Percentiles rank a stretch among this genome's conserved stretches.
Conservation (phyloP, 1,139 yeast species). For the Pichia sorboxylosa region DNA sequence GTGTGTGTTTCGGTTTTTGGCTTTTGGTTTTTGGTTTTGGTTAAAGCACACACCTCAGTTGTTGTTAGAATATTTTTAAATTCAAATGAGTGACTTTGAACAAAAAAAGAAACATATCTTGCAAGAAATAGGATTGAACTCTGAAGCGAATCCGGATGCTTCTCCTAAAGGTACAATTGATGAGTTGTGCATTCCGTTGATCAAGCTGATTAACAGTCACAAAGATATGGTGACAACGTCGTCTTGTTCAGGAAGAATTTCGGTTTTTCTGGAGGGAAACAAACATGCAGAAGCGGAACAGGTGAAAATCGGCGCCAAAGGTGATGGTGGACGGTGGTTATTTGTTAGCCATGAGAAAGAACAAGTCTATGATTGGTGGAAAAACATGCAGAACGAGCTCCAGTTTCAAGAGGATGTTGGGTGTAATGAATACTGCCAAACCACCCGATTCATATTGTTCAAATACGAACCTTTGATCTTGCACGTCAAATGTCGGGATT, state of each 20-base stretch:
- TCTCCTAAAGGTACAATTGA: constrained; percentile 85
- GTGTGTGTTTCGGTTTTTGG: no score
- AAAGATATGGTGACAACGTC: constrained; percentile 73
- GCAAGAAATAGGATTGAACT: constrained; percentile 38
- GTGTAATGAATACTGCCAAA: constrained; percentile 1
- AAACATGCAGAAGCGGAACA: constrained; percentile 18
- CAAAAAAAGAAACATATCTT: constrained; percentile 56
- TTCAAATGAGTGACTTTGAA: constrained; percentile 30
- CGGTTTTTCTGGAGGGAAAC: constrained; percentile 65
- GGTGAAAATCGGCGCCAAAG: constrained; percentile 62
- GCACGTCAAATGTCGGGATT: constrained; percentile 68
- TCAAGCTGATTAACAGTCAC: constrained; percentile 50
- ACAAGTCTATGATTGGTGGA: constrained; percentile 43
- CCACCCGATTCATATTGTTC: constrained; percentile 47
- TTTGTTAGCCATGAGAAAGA: constrained; percentile 60
- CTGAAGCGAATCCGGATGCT: constrained; percentile 40
- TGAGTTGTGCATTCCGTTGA: constrained; percentile 57
- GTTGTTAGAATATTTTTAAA: constrained; percentile 1
- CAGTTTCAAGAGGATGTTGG: not conserved
- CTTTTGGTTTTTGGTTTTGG: no score
- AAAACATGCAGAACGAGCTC: not conserved
- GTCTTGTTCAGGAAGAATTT: constrained; percentile 78
- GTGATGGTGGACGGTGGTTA: constrained; percentile 77
- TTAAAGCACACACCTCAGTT: no score
- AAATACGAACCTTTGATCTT: constrained; percentile 78